Evolutionary conservation across 371 early-diverging fungal genomes (phyloP).

Genomic region (Sporodiniella umbellata): DNA sequence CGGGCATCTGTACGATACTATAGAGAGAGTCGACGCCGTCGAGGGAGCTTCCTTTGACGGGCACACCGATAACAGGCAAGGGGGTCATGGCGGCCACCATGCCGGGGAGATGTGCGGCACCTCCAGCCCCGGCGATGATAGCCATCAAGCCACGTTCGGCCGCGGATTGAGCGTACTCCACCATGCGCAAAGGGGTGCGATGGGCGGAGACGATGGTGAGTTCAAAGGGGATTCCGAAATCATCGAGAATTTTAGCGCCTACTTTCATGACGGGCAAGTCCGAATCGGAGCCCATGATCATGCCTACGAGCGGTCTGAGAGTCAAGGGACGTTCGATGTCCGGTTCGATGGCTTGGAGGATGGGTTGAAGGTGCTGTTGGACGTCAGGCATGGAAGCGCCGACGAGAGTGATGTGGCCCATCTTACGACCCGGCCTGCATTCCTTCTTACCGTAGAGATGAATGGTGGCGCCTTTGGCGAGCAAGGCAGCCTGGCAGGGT

Average conservation of each 20-base stretch:
- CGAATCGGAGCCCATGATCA: constrained; percentile 97
- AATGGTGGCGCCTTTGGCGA: constrained; percentile 81
- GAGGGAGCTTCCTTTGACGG: constrained; percentile 86
- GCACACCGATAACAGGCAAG: constrained; percentile 96
- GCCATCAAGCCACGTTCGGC: constrained; percentile 88
- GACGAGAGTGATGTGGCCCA: constrained; percentile 95
- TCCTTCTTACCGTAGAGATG: constrained; percentile 94
- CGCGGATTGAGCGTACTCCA: constrained; percentile 86
- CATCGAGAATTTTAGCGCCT: constrained; percentile 81
- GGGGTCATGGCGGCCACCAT: constrained; percentile 97
- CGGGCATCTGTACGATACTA: constrained; percentile 98
- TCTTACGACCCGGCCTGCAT: constrained; percentile 86
- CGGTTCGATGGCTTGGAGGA: constrained; percentile 62
- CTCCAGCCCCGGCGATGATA: constrained; percentile 97
- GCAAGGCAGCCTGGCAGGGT: constrained; percentile 68
- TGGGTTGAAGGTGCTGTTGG: constrained; percentile 57
- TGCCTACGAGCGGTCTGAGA: constrained; percentile 79
- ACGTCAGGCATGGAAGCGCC: constrained; percentile 79
- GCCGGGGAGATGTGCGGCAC: constrained; percentile 97
- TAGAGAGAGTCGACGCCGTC: constrained; percentile 96
- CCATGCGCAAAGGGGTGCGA: constrained; percentile 91
- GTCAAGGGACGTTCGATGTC: constrained; percentile 43
- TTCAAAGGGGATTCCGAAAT: constrained; percentile 92
- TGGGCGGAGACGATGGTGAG: constrained; percentile 95
- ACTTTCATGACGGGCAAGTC: constrained; percentile 93